Evolutionary conservation across 768 basidiomycete genomes (phyloP).

Genomic region (Mrakia hoshinonis): DNA sequence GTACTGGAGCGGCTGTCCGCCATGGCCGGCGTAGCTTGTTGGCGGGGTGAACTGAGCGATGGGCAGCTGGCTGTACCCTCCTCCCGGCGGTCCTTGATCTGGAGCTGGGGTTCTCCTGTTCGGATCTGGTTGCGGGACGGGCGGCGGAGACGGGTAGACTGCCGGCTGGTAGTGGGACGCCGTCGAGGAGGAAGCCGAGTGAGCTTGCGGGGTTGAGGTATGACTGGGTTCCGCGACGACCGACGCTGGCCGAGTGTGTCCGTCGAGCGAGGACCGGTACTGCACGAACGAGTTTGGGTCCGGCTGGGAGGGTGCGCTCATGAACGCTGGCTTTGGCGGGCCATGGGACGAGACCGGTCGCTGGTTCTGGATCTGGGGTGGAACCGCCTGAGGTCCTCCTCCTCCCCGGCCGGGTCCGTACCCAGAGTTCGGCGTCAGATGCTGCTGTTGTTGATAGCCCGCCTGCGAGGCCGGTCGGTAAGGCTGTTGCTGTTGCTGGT

Average conservation of each 20-base stretch:
- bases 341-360: slow-evolving; percentile 10
- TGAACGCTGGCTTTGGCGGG: slow-evolving; percentile 15
- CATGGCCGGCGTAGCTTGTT: neutral
- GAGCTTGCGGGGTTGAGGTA: neutral
- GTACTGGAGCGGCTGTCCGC: neutral
- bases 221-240: neutral
- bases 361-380: neutral
- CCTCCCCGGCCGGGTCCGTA: neutral
- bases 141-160: neutral
- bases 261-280: neutral
- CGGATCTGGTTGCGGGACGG: neutral
- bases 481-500: neutral
- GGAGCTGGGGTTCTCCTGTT: neutral
- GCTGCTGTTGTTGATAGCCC: neutral
- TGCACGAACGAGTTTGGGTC: neutral
- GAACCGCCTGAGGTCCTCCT: neutral
- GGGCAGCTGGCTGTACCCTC: neutral
- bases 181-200: neutral
- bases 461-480: neutral
- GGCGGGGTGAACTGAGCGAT: neutral
- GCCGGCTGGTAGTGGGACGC: neutral
- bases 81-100: neutral
- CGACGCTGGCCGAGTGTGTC: slow-evolving; percentile 9
- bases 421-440: neutral
- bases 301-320: slow-evolving; percentile 1